Base-by-base conservation (phyloP, 2,329 filamentous ascomycete genomes). In the Xylariaceae sp. region DNA sequence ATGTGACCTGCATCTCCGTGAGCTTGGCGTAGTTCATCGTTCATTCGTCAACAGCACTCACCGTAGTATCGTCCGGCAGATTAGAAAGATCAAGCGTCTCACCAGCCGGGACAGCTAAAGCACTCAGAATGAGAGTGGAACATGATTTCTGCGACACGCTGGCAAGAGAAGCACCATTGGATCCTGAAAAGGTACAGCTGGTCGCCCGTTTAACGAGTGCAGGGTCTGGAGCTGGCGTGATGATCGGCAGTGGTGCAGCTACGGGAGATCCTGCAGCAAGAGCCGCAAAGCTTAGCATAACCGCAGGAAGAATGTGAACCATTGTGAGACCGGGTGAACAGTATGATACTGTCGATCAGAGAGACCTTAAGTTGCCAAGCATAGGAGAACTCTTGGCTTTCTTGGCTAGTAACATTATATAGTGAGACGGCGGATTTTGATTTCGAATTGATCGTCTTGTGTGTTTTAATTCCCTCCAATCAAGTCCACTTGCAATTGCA, bases 71-170 rank as follows among this genome's bases (percentile, higher is more conserved):
- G 16, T 68, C 63, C 1, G 72, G 73, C 38, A 84, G 72, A 17
- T 71, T 69, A 12, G 80, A 81, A 54, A 86, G 65, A 62, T 86
- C 80, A 3, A 87, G 74, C 3, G 82, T 84, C 10, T 71, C 70
- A 18, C 81, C 81, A 6, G 81, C 75, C 3, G 83, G 82, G 13
- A 86, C 82, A 16, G 68, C 68, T 42, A 86, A 74, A 57, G 73
- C 72, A 53, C 73, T 74, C 17, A 86, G 69, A 17, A 75, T 66
- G 54, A 86, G 83, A 45, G 71, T 75, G 11, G 79, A 71, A 68
- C 83, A 86, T 13, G 72, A 72, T 7, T 65, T 61, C 67, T 81
- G 80, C 60, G 72, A 71, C 54, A 72, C 71, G 54, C 69, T 75
- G 42, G 77, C 78, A 4, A 71, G 51, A 4, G 56, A 31, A 31